Base-by-base conservation (phyloP, 2,329 filamentous ascomycete genomes). In the Pseudopyrenochaeta lycopersici region DNA sequence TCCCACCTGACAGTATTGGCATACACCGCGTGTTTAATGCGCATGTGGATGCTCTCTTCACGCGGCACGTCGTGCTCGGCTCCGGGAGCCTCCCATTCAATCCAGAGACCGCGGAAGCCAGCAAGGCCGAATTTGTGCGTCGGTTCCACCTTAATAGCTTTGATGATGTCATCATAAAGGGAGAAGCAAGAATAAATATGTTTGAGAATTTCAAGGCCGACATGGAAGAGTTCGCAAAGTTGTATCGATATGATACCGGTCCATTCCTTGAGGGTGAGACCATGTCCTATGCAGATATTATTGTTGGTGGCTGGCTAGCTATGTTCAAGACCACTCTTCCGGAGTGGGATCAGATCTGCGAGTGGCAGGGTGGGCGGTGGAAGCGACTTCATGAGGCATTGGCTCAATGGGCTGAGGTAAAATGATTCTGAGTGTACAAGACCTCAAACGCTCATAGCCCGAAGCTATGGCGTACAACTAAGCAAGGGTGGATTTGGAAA, bases 251-350 rank as follows among this genome's bases (percentile, higher is more conserved):
- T 36, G 76, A 82, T 39, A 41, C 57, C 0, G 83, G 83, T 3
- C 81, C 82, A 0, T 86, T 82, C 42, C 14, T 86, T 1, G 71
- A 83, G 1, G 84, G 82, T 0, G 36, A 54, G 1, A 63, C 56
- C 63, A 74, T 77, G 1, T 79, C 61, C 38, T 85, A 86, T 73
- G 84, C 82, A 1, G 85, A 87, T 62, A 63, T 85, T 0, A 83
- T 86, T 29, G 78, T 87, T 1, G 84, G 83, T 1, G 82, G 71
- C 1, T 87, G 85, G 84, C 49, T 87, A 66, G 72, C 76, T 7
- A 81, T 84, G 78, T 58, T 79, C 46, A 55, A 61, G 7, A 64
- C 29, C 5, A 76, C 73, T 17, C 58, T 85, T 46, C 78, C 77
- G 2, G 83, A 85, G 53, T 85, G 82, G 82, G 63, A 79, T 52